A percentile compares a stretch with the other conserved stretches of the same genome.
phyloP scores from a whole-genome alignment of 352 stramenopile species.

The Pythium myriotylum region DNA sequence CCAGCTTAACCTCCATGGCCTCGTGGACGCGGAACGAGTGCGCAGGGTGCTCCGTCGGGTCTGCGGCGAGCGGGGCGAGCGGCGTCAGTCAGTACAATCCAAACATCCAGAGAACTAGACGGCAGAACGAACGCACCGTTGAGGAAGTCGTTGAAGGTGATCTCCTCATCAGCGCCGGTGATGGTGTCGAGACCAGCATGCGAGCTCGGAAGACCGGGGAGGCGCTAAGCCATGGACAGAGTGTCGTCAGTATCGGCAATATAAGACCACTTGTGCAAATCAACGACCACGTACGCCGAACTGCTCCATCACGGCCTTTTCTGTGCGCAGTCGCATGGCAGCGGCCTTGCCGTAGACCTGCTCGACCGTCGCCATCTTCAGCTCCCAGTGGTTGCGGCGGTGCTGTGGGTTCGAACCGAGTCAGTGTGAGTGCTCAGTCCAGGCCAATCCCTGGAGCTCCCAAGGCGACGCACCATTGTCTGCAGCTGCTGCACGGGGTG shows the following conservation, averaged over 20 bases:
- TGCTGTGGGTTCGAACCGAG: conserved; percentile 34
- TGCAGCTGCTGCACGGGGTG: conserved; percentile 87
- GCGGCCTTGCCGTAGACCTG: conserved; percentile 90
- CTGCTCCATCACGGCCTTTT: conserved; percentile 87
- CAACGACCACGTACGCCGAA: conserved; percentile 48
- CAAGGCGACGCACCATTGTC: conserved; percentile 45
- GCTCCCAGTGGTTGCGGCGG: conserved; percentile 77
- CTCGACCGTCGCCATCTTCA: conserved; percentile 89
- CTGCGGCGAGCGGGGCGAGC: conserved; percentile 25
- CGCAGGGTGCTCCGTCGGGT: conserved; percentile 79
- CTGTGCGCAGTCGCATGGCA: conserved; percentile 87
- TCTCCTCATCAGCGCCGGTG: conserved; percentile 75
- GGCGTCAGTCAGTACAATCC: background rate
- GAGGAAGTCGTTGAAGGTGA: conserved; percentile 82
- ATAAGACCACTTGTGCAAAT: background rate
- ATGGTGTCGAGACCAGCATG: conserved; percentile 76
- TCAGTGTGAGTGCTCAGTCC: background rate
- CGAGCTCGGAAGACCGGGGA: conserved; percentile 83
- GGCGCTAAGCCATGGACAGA: conserved; percentile 43
- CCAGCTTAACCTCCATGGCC: conserved; percentile 89
- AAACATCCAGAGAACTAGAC: background rate
- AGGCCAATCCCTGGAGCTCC: background rate
- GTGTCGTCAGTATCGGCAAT: background rate
- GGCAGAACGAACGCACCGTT: conserved; percentile 66
- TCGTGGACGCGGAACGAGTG: conserved; percentile 84